These are phyloP conservation scores for Friedmanniomyces simplex DNA, from an alignment of 495 filamentous ascomycete species.

Conservation along the genomic window DNA sequence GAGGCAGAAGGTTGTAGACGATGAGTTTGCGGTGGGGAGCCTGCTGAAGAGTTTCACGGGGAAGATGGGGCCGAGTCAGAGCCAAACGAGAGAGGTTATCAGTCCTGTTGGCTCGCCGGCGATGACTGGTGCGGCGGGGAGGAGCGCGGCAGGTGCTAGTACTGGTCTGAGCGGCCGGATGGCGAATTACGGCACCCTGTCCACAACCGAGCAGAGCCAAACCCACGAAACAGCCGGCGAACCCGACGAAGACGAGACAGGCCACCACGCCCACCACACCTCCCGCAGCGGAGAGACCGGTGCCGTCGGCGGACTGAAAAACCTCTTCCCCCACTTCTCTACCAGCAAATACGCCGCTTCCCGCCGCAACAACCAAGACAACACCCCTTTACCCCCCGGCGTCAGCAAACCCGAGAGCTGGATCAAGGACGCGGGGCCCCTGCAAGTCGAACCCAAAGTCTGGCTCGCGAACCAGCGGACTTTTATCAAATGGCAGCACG, in stretches of 20 bases:
- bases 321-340: constrained; percentile 64
- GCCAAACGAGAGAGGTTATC: not conserved
- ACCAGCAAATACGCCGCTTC: constrained; percentile 57
- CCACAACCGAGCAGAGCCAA: constrained; percentile 11
- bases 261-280: no score
- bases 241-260: constrained; percentile 36
- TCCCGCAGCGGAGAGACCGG: no score
- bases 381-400: constrained; percentile 56
- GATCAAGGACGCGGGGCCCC: constrained; percentile 86
- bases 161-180: not conserved
- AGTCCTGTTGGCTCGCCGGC: constrained; percentile 27
- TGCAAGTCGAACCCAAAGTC: constrained; percentile 90
- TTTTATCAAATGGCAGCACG: constrained; percentile 96
- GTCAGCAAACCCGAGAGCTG: constrained; percentile 71
- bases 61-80: not conserved
- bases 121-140: not conserved
- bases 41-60: constrained; percentile 45
- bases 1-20: constrained; percentile 65
- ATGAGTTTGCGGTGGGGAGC: constrained; percentile 81
- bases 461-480: constrained; percentile 98
- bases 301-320: no score
- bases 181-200: constrained; percentile 6
- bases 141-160: not conserved
- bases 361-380: constrained; percentile 30
- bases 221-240: constrained; percentile 30